Conservation (phyloP, 2,329 filamentous ascomycete genomes). For the Delphinella strobiligena region DNA sequence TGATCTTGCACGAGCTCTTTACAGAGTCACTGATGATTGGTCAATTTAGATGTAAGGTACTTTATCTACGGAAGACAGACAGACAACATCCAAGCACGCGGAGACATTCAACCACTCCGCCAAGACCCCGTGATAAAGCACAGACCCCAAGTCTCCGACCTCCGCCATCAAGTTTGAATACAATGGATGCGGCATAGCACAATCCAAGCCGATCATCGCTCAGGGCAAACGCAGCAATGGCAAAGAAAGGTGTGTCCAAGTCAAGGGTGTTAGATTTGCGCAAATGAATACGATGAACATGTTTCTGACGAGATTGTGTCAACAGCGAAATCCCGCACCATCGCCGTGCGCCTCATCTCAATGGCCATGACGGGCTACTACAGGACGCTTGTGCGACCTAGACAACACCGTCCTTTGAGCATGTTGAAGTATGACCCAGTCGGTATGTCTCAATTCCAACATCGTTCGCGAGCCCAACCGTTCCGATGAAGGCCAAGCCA, state of each 20-base stretch:
- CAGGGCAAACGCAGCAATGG: conserved; percentile 13
- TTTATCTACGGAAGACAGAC: too few relatives aligned
- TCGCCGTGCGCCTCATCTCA: conserved; percentile 86
- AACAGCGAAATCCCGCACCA: conserved; percentile 77
- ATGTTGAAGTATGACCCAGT: conserved; percentile 99
- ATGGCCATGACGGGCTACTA: conserved; percentile 99
- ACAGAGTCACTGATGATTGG: too few relatives aligned
- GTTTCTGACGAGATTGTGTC: too few relatives aligned
- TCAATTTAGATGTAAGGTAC: too few relatives aligned
- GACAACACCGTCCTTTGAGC: conserved; percentile 71
- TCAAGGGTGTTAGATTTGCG: too few relatives aligned
- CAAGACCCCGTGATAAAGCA: background rate
- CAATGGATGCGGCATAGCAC: background rate
- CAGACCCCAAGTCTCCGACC: background rate
- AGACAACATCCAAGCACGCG: too few relatives aligned
- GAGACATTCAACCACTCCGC: too few relatives aligned
- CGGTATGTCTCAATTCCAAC: too few relatives aligned
- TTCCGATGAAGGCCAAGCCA: too few relatives aligned
- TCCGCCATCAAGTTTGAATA: background rate
- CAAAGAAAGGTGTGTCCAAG: conserved; percentile 19
- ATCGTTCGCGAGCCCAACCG: too few relatives aligned
- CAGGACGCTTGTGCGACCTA: conserved; percentile 76
- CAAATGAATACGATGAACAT: too few relatives aligned
- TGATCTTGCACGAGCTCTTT: too few relatives aligned
- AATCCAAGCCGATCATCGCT: background rate